Base-by-base conservation (phyloP, 768 basidiomycete genomes). In the Neoboletus brunneissimus region DNA sequence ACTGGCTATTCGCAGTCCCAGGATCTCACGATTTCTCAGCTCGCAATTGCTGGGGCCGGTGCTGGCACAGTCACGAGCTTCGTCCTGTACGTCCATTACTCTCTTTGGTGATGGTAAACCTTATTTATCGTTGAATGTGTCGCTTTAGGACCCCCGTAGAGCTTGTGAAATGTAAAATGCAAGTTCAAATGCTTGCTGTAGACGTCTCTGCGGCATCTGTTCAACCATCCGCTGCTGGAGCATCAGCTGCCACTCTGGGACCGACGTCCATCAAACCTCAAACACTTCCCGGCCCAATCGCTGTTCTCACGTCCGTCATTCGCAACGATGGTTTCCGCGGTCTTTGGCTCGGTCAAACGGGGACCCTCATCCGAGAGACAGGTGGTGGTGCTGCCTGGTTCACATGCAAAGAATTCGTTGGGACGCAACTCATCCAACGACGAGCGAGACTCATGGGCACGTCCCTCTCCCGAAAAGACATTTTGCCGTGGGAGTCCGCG, bases 81-180 rank as follows among this genome's bases (percentile, higher is more conserved):
- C 71, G 79, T 94, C 50, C 75, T 98, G 90, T 93, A 62, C 54
- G 89, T 81, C 27, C 16, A 18, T 25, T 5, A 29, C 10, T 5
- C 16, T n/a, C 16, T 11, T 20, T 1, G 12, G 1, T n/a, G n/a
- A 5, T 6, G 20, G 15, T 31, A 12, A 3, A 32, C 3, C 27
- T n/a, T 3, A 1, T 27, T 32, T 34, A 22, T 32, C 23, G 16
- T 18, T 45, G 29, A 58, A 20, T 7, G 3, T 15, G 25, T 27
- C 23, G 5, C 7, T 51, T 64, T 52, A 93, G 91, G 29, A 97
- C 94, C 0, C 95, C 95, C 1, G 87, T 98, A 54, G 95, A 97
- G 65, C 86, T 97, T 48, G 84, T 98, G 56, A 97, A 98, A 74
- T 97, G 94, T 76, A 92, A 93, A 72, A 96, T 98, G 94, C 95